Conservation (phyloP, 2,329 filamentous ascomycete species). For the Ophiostoma ips region DNA sequence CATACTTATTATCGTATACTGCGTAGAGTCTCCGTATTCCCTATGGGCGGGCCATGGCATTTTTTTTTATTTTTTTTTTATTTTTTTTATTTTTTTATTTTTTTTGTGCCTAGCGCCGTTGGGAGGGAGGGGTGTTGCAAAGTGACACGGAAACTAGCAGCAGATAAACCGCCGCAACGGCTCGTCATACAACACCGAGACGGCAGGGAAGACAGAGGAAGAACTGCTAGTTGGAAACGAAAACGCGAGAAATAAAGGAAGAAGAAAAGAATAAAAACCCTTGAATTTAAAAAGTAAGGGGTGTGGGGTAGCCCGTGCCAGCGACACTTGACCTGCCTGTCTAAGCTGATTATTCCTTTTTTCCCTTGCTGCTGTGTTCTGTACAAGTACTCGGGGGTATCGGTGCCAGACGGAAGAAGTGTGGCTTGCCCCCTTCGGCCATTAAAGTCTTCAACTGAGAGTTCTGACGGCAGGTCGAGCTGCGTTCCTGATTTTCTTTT, state of each 20-base stretch:
- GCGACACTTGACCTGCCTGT: not conserved
- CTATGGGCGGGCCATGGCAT: too few species aligned
- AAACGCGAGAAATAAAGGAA: not conserved
- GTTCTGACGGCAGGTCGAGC: not conserved
- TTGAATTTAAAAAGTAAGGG: not conserved
- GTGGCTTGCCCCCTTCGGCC: not conserved
- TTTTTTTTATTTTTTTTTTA: too few species aligned
- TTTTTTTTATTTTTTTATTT: too few species aligned
- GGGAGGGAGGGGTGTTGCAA: not conserved
- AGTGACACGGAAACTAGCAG: not conserved
- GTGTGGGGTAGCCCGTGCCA: not conserved
- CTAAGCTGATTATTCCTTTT: not conserved
- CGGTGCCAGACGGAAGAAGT: not conserved
- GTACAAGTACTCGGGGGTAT: slow-evolving; percentile 2
- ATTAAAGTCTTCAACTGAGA: not conserved
- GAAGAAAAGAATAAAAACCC: not conserved
- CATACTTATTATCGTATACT: too few species aligned
- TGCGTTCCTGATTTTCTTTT: not conserved
- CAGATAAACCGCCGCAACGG: not conserved
- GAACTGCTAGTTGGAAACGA: too few species aligned
- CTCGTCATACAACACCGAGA: not conserved
- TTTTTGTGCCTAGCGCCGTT: not conserved
- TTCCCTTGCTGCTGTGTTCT: too few species aligned
- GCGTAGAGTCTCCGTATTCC: too few species aligned
- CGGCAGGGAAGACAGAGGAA: not conserved